Evolutionary conservation across 2,329 filamentous ascomycete genomes (phyloP).

Genomic region (Fusarium ambrosium): DNA sequence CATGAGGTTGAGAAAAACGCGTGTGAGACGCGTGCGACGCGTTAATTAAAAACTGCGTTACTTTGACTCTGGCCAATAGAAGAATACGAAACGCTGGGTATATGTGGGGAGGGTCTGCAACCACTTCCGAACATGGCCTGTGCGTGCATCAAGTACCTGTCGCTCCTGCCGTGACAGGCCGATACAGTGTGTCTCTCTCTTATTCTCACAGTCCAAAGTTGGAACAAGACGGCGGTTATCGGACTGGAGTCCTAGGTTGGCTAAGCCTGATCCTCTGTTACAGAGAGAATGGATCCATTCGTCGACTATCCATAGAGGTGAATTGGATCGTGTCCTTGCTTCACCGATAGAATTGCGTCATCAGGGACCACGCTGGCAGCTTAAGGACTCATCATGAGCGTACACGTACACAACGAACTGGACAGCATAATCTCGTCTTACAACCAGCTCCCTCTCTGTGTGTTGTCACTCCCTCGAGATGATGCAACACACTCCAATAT

Average conservation of each 20-base stretch:
- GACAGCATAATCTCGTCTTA: constrained; percentile 22
- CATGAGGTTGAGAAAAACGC: constrained; percentile 20
- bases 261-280: background rate
- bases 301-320: background rate
- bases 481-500: constrained; percentile 11
- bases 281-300: background rate
- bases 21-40: constrained; percentile 25
- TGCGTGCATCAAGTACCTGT: constrained; percentile 41
- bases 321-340: background rate
- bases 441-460: background rate
- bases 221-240: background rate
- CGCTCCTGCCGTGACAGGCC: constrained; percentile 10
- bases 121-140: constrained; percentile 44
- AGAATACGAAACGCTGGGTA: constrained; percentile 14
- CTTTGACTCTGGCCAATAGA: constrained; percentile 27
- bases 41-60: constrained; percentile 35
- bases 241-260: background rate
- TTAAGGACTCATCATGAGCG: background rate
- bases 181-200: constrained; percentile 15
- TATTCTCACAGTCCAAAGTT: constrained; percentile 8
- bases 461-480: background rate
- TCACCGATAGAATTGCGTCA: constrained; percentile 2
- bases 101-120: constrained; percentile 35
- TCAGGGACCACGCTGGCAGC: background rate
- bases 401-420: background rate